A percentile compares a stretch with the other conserved stretches of the same genome.
phyloP scores from a whole-genome alignment of 352 stramenopile species.

The Globisporangium ultimum region DNA sequence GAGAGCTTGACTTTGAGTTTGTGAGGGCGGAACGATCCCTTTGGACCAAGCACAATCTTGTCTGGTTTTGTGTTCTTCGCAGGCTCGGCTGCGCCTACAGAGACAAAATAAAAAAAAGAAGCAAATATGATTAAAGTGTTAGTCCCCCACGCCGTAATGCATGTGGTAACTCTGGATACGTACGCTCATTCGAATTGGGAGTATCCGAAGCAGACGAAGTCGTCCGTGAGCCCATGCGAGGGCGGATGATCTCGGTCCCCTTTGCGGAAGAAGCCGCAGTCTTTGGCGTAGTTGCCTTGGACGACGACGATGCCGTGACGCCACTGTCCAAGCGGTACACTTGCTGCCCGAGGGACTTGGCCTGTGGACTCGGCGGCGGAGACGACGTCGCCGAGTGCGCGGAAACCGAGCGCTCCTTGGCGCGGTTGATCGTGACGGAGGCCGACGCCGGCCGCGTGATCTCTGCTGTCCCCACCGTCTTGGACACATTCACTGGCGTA shows the following conservation, averaged over 20 bases:
- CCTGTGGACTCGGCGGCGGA: conserved; percentile 26
- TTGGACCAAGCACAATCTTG: conserved; percentile 45
- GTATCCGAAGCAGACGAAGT: conserved; percentile 27
- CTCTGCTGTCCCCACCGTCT: conserved; percentile 35
- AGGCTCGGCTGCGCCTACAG: conserved; percentile 24
- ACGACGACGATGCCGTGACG: neutral
- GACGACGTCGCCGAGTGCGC: conserved; percentile 33
- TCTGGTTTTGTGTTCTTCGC: conserved; percentile 38
- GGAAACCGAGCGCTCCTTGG: conserved; percentile 56
- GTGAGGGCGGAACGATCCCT: conserved; percentile 62
- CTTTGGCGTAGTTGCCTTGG: conserved; percentile 34
- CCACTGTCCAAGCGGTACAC: conserved; percentile 70
- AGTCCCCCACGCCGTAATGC: too few relatives aligned
- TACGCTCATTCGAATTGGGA: conserved; percentile 29
- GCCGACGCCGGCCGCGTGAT: conserved; percentile 14
- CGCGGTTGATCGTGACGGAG: conserved; percentile 47
- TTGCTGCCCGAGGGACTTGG: conserved; percentile 26
- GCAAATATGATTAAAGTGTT: too few relatives aligned
- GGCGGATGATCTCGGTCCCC: conserved; percentile 74
- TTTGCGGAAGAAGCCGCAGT: conserved; percentile 28
- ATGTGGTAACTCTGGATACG: conserved; percentile 11
- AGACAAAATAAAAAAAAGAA: neutral
- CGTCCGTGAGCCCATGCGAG: conserved; percentile 65
- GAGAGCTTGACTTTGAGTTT: conserved; percentile 87
- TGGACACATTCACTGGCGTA: conserved; percentile 24